Evolutionary conservation across 2,329 filamentous ascomycete species (phyloP), one percentile per base, ranked within the genome.

Genomic region (Botrytis squamosa): DNA sequence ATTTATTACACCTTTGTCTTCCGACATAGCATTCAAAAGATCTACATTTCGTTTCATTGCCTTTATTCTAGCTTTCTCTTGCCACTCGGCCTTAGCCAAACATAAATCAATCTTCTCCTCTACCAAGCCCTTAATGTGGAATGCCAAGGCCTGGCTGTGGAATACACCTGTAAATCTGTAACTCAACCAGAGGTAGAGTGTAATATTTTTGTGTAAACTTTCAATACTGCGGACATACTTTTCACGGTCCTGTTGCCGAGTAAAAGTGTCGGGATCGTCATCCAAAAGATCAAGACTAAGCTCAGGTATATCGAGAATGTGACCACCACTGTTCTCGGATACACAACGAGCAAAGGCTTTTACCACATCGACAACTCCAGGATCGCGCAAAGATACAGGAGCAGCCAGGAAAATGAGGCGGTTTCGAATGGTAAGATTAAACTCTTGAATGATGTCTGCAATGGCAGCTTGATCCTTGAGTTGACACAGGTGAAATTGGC

Each of bases 131-230:
- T 97, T 97, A 67, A 93, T 89, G 80, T 97, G 90, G 76, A 93
- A 91, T 0, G 93, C 94, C 62, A 97, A 85, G 0, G 85, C 85
- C 78, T 95, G 89, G 76, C 91, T 93, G 9, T 85, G 88, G 82
- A 98, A 97, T 69, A 97, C 87, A 67, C 93, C 93, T 5, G 90
- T 86, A 82, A 95, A 97, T 10, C 95, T 91, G 82, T 95, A 98
- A 78, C 93, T 95, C 25, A 99, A 86, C 96, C 96, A 99, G 2
- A 97, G 86, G 81, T 98, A 99, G 65, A 95, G 84, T 63, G 95
- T 93, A 55, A 99, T 85, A 42, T 89, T 86, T 79, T 93, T 93
- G 84, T 99, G 96, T 25, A 99, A 86, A 4, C 84, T 82, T 81
- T 99, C 96, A 33, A 98, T 85, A 14, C 85, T 83, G 72, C 85